These are phyloP conservation scores for Oehlia diaphana DNA, from an alignment of 192 early-diverging fungal species.

Conservation along the genomic window DNA sequence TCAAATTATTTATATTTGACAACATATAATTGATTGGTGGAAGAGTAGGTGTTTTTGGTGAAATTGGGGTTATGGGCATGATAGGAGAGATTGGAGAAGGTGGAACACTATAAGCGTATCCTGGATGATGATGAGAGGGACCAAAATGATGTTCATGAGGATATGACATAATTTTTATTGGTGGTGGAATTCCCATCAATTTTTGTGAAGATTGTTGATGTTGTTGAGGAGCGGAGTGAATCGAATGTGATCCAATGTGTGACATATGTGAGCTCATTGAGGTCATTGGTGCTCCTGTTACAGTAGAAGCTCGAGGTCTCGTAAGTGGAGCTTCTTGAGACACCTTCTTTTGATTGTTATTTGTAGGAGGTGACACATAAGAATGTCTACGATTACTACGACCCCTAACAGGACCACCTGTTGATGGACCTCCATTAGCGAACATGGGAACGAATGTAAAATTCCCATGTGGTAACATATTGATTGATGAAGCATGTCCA, in stretches of 20 bases:
- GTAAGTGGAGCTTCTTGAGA: neutral
- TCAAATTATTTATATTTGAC: neutral
- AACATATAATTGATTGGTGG: constrained; percentile 16
- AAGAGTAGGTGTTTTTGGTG: constrained; percentile 6
- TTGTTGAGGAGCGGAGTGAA: too few species aligned
- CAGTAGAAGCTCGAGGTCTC: constrained; percentile 25
- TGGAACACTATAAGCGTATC: neutral
- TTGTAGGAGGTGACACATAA: neutral
- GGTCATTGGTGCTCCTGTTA: constrained; percentile 1
- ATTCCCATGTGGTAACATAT: constrained; percentile 1
- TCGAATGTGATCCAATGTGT: neutral
- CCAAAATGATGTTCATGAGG: neutral
- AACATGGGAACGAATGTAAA: constrained; percentile 32
- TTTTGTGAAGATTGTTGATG: neutral
- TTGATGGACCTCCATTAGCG: constrained; percentile 19
- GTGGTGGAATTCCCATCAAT: neutral
- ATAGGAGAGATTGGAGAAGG: neutral
- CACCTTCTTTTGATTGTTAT: constrained; percentile 1
- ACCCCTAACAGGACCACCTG: neutral
- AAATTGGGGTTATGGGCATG: constrained; percentile 4
- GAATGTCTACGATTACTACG: constrained; percentile 21
- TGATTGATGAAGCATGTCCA: constrained; percentile 27
- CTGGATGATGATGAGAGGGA: neutral
- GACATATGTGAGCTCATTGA: neutral
- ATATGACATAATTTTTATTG: constrained; percentile 16